phyloP scores from a whole-genome alignment of 2,329 filamentous ascomycete genomes.

The Monosporascus sp. region DNA sequence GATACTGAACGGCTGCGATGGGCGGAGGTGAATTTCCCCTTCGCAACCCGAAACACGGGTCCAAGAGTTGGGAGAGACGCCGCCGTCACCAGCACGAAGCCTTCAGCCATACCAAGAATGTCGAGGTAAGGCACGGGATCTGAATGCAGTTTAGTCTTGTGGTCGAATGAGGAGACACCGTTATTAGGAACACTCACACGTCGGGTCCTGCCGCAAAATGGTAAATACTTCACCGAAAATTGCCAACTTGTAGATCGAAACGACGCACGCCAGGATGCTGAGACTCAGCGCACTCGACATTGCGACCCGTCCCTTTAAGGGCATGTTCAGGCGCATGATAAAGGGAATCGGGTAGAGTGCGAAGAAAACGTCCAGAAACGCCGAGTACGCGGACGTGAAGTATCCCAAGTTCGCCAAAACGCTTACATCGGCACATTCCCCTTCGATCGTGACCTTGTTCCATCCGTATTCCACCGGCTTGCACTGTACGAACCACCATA shows the following conservation, averaged over 20 bases:
- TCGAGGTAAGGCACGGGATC: constrained; percentile 20
- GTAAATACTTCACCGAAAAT: constrained; percentile 18
- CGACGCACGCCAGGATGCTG: constrained; percentile 19
- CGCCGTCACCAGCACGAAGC: constrained; percentile 16
- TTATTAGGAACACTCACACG: constrained; percentile 18
- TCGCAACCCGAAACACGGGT: constrained; percentile 11
- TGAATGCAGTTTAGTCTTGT: background rate
- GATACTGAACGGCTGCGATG: background rate
- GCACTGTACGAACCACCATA: constrained; percentile 28
- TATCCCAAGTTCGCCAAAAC: constrained; percentile 20
- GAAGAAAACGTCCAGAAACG: constrained; percentile 26
- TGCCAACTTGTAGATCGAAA: constrained; percentile 23
- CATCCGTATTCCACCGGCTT: constrained; percentile 19
- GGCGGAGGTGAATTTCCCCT: constrained; percentile 7
- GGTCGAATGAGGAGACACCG: background rate
- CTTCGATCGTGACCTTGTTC: constrained; percentile 17
- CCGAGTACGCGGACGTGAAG: constrained; percentile 25
- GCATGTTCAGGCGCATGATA: constrained; percentile 27
- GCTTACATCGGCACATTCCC: constrained; percentile 16
- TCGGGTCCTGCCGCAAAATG: constrained; percentile 19
- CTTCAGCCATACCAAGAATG: constrained; percentile 21
- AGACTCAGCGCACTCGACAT: constrained; percentile 20
- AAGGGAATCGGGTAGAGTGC: constrained; percentile 26
- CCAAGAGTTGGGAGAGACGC: constrained; percentile 16
- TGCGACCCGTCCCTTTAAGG: constrained; percentile 18